phyloP scores from a whole-genome alignment of 768 basidiomycete species.

The Mycena venus region DNA sequence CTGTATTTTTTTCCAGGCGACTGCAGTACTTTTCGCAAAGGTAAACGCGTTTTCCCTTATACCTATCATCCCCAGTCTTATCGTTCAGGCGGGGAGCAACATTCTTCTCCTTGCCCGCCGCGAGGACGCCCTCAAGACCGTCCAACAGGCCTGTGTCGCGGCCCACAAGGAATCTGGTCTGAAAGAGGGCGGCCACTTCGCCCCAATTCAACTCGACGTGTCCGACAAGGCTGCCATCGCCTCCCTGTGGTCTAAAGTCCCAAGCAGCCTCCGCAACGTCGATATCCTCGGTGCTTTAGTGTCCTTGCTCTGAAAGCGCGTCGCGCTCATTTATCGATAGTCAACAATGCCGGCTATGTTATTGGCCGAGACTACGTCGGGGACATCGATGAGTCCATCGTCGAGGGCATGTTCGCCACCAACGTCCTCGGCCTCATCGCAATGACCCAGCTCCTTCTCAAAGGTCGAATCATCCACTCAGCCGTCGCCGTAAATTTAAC shows the following conservation, averaged over 20 bases:
- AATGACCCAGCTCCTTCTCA: conserved; percentile 81
- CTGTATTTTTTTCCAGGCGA: conserved; percentile 64
- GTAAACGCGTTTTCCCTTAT: conserved; percentile 51
- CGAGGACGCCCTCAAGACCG: conserved; percentile 76
- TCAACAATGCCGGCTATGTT: conserved; percentile 89
- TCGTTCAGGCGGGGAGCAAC: conserved; percentile 84
- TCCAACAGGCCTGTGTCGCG: conserved; percentile 73
- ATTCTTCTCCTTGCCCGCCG: conserved; percentile 89
- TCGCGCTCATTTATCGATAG: conserved; percentile 41
- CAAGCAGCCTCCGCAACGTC: conserved; percentile 75
- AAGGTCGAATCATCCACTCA: conserved; percentile 51
- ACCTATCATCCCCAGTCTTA: background rate
- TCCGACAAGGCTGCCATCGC: conserved; percentile 82
- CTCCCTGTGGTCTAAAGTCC: conserved; percentile 78
- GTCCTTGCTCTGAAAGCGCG: background rate
- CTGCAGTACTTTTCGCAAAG: conserved; percentile 91
- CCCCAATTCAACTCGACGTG: conserved; percentile 81
- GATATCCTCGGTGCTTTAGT: conserved; percentile 82
- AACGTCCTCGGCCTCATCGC: conserved; percentile 90
- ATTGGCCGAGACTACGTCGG: conserved; percentile 91
- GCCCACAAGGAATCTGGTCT: conserved; percentile 83
- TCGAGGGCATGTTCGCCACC: conserved; percentile 87
- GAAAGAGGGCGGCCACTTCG: conserved; percentile 83
- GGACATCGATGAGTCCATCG: conserved; percentile 78
- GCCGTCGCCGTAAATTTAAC: background rate